phyloP scores from a whole-genome alignment of 2,329 filamentous ascomycete species.

The Cordyceps pruinosa region DNA sequence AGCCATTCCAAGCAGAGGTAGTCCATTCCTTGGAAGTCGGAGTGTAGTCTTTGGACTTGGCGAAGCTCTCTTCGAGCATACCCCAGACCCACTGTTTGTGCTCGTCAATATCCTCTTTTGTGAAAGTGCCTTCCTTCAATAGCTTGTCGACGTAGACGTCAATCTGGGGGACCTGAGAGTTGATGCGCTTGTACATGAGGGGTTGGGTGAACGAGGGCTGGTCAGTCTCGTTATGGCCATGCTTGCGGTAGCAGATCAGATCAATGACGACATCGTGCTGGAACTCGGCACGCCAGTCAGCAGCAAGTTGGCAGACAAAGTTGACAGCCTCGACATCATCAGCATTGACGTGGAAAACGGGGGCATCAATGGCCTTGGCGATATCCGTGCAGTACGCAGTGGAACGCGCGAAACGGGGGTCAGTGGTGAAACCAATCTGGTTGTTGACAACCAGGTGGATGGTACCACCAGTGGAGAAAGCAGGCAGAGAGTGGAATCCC shows the following conservation, averaged over 20 bases:
- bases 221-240: conserved; percentile 98
- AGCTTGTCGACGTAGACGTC: conserved; percentile 91
- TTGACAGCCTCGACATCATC: conserved; percentile 98
- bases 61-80: conserved; percentile 96
- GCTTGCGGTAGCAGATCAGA: conserved; percentile 97
- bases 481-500: conserved; percentile 91
- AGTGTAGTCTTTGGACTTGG: conserved; percentile 95
- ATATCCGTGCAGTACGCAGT: conserved; percentile 99
- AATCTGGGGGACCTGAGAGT: conserved; percentile 74
- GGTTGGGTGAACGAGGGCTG: conserved; percentile 99
- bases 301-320: conserved; percentile 93
- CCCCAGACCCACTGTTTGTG: conserved; percentile 99
- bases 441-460: conserved; percentile 98
- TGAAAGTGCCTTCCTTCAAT: conserved; percentile 87
- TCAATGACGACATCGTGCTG: conserved; percentile 98
- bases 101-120: conserved; percentile 94
- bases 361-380: conserved; percentile 96
- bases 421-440: conserved; percentile 99
- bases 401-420: conserved; percentile 92
- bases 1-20: conserved; percentile 97
- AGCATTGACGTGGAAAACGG: conserved; percentile 98
- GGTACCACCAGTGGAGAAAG: conserved; percentile 94
- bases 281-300: conserved; percentile 98
- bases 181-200: conserved; percentile 98
- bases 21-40: conserved; percentile 97